Base-by-base conservation (phyloP, 352 stramenopile genomes). In the Pythium insidiosum region DNA sequence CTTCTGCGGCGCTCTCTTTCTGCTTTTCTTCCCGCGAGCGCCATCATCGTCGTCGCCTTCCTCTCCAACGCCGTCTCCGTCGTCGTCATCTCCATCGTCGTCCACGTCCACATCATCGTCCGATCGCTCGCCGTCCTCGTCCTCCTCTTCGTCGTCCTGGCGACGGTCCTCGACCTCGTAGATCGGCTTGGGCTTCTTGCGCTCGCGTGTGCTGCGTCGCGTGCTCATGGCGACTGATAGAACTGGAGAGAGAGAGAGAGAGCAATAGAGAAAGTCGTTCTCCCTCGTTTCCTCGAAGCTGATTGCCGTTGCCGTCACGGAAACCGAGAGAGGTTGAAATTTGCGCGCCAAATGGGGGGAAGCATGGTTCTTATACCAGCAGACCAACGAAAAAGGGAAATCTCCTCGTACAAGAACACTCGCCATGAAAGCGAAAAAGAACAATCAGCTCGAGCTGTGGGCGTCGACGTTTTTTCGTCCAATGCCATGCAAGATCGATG, bases 121-220 rank as follows among this genome's bases (percentile, higher is more conserved):
- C 6, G 36, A 20, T 15, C 15, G 20, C 5, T 23, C 41, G 6
- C 26, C 28, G n/a, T n/a, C n/a, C 21, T 5, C 25, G 23, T 42
- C 41, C 22, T 28, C 33, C 10, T 22, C 25, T 1, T 43, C 35
- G 22, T 12, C 33, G 12, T 31, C 16, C 7, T n/a, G 47, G 5
- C 74, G 78, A 15, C 35, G 56, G 47, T 85, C 68, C 40, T 77
- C 64, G 40, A 87, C 73, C 44, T 82, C 64, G 57, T 88, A 92
- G 21, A 92, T 68, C 15, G 53, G 43, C 53, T 72, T 84, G 22
- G 79, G 79, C 59, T 71, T 73, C 40, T 64, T 77, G 16, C 77
- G 73, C 55, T 74, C 57, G 18, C 79, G 79, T 21, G 61, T 77
- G 47, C 76, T 73, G 34, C 79, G 73, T 12, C 79, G 74, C 34